Base-by-base conservation (phyloP, 2,329 filamentous ascomycete genomes). In the Epichloe scottii region DNA sequence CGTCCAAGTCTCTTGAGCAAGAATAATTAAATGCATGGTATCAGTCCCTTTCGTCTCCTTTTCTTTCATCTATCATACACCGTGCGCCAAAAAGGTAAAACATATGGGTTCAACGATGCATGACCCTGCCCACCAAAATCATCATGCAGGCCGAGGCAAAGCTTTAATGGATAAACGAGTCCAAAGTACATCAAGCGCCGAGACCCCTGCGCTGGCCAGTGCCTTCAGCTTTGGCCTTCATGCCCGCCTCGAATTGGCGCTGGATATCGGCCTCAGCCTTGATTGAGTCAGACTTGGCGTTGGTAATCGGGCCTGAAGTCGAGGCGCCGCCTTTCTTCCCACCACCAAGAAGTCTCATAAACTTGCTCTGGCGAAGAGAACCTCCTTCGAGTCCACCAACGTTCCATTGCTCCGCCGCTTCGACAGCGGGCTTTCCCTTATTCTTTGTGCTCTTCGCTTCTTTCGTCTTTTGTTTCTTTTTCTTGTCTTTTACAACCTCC, bases 211-310 rank as follows among this genome's bases (percentile, higher is more conserved):
- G 71, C 59, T 74, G 72, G 37, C 70, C 69, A 26, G 71, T 70
- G 19, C 66, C 67, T 43, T 77, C 77, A 33, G 72, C 68, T 66
- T 81, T 81, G 67, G 74, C 72, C 58, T 70, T 71, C 63, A 81
- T 77, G 30, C 78, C 77, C 10, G 66, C 65, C 54, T 79, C 72
- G 54, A 77, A 82, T 58, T 82, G 78, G 53, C 70, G 70, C 62
- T 79, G 75, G 21, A 82, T 71, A 43, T 79, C 76, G 30, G 69
- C 68, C 55, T 78, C 72, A 33, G 74, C 70, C 56, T 69, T 67
- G 51, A 58, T 66, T 38, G 62, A 68, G 55, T 64, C 60, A 7
- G 63, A 58, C 58, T 65, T 59, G 58, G 54, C 56, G 57, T 64
- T 59, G 48, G 58, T 49, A 23, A 46, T 38, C 33, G 41, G 39